These are phyloP conservation scores for Basidiobolus heterosporus DNA, from an alignment of 371 early-diverging fungal species.

Conservation along the genomic window DNA sequence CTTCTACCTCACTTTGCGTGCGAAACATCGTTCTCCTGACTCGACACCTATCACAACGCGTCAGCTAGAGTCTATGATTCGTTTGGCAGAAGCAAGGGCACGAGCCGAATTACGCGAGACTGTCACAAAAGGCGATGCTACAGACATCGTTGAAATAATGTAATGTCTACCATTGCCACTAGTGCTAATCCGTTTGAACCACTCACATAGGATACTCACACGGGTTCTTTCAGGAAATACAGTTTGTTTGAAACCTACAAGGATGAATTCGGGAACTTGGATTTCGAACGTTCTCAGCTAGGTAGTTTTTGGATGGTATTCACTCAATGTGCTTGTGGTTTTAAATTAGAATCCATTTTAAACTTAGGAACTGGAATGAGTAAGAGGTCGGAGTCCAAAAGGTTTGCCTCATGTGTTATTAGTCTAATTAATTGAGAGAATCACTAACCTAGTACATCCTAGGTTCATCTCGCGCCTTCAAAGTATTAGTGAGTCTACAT, in stretches of 20 bases:
- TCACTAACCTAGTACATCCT: not conserved
- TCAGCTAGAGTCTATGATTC: conserved; percentile 95
- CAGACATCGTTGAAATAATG: conserved; percentile 67
- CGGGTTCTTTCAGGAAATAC: no score
- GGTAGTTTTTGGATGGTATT: no score
- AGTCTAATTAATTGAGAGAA: not conserved
- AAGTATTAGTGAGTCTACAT: conserved; percentile 22
- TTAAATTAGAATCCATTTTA: not conserved
- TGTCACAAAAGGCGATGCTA: conserved; percentile 76
- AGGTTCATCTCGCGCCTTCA: conserved; percentile 38
- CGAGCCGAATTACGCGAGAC: conserved; percentile 71
- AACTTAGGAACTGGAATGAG: not conserved
- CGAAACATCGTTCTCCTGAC: conserved; percentile 46
- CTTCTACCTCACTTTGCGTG: conserved; percentile 58
- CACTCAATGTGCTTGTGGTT: no score
- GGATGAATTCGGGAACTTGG: conserved; percentile 4
- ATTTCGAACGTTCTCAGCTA: conserved; percentile 12
- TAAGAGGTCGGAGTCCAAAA: not conserved
- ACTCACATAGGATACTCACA: no score
- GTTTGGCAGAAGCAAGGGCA: conserved; percentile 95
- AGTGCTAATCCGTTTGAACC: not conserved
- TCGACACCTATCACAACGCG: conserved; percentile 89
- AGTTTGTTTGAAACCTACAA: conserved; percentile 12
- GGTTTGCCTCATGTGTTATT: not conserved
- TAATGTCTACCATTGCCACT: conserved; percentile 1